Conservation (phyloP, 1,139 yeast species). For the Zygoascus hellenicus region DNA sequence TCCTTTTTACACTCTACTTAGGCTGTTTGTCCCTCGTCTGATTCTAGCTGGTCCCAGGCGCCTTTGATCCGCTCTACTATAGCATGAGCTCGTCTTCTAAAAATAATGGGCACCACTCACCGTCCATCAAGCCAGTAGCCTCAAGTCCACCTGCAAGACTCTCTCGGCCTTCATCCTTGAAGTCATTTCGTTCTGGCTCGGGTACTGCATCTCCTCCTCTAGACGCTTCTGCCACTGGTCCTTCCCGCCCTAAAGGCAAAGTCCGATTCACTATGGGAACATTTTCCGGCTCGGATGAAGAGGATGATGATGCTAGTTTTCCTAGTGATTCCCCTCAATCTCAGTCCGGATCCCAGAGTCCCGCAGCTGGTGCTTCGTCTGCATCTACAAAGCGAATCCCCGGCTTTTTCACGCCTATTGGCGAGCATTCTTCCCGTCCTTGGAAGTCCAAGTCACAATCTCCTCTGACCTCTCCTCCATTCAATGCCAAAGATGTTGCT, state of each 20-base stretch:
- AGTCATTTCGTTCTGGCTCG: not conserved
- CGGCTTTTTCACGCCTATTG: conserved; percentile 6
- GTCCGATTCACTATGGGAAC: conserved; percentile 5
- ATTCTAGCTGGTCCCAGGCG: too few species aligned
- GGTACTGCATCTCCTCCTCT: not conserved
- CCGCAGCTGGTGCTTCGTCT: not conserved
- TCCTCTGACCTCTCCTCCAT: conserved; percentile 8
- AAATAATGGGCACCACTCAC: too few species aligned
- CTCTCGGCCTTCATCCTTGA: not conserved
- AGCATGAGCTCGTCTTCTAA: too few species aligned
- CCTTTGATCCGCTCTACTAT: too few species aligned
- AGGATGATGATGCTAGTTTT: not conserved
- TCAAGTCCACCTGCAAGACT: not conserved
- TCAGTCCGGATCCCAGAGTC: not conserved
- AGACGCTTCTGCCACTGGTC: not conserved
- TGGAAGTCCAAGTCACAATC: conserved; percentile 1
- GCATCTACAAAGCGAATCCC: not conserved
- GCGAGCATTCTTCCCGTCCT: not conserved
- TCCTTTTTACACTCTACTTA: too few species aligned
- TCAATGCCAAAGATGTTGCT: not conserved
- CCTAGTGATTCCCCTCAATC: not conserved
- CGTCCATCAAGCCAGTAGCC: not conserved
- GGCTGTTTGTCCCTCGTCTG: too few species aligned
- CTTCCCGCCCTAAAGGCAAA: conserved; percentile 2
- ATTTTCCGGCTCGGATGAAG: conserved; percentile 1